Evolutionary conservation across 1,284 basidiomycete genomes (phyloP).

Genomic region (Sphagnurus paluster): DNA sequence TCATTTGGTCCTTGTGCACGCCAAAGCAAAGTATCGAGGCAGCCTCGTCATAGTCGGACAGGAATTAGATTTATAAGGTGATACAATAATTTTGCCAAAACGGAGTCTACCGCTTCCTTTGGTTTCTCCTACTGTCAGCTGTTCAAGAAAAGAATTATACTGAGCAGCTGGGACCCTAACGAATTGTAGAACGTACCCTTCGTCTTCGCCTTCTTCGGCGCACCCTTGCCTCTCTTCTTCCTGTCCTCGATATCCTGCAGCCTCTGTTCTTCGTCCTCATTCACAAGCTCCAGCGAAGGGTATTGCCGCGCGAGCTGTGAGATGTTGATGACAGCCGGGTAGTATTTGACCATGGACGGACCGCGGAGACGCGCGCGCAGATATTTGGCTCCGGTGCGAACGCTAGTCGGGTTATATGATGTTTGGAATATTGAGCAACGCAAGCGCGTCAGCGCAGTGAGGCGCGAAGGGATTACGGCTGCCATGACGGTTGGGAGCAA

Average conservation of each 20-base stretch:
- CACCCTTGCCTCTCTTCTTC: slow-evolving; percentile 77
- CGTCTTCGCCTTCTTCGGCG: slow-evolving; percentile 74
- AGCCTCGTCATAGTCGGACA: not conserved
- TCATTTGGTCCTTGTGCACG: no score
- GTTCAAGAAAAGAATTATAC: slow-evolving; percentile 7
- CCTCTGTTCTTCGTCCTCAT: slow-evolving; percentile 65
- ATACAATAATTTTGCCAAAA: not conserved
- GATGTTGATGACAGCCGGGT: slow-evolving; percentile 60
- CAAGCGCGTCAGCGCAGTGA: slow-evolving; percentile 54
- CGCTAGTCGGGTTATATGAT: slow-evolving; percentile 75
- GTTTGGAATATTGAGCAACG: slow-evolving; percentile 82
- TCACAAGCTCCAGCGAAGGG: slow-evolving; percentile 57
- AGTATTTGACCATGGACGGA: slow-evolving; percentile 78
- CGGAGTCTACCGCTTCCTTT: slow-evolving; percentile 35
- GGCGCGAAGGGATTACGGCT: slow-evolving; percentile 40
- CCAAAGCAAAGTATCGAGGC: not conserved
- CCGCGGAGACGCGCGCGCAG: slow-evolving; percentile 74
- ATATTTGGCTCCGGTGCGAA: slow-evolving; percentile 85
- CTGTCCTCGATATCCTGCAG: slow-evolving; percentile 65
- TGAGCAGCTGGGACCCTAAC: slow-evolving; percentile 1
- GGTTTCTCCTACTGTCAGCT: slow-evolving; percentile 46
- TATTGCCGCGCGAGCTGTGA: slow-evolving; percentile 49
- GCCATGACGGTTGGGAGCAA: slow-evolving; percentile 26
- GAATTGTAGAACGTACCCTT: slow-evolving; percentile 47
- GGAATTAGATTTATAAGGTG: not conserved